These are phyloP conservation scores for Candida tropicalis DNA, from an alignment of 1,139 yeast genomes.

Conservation along the genomic window DNA sequence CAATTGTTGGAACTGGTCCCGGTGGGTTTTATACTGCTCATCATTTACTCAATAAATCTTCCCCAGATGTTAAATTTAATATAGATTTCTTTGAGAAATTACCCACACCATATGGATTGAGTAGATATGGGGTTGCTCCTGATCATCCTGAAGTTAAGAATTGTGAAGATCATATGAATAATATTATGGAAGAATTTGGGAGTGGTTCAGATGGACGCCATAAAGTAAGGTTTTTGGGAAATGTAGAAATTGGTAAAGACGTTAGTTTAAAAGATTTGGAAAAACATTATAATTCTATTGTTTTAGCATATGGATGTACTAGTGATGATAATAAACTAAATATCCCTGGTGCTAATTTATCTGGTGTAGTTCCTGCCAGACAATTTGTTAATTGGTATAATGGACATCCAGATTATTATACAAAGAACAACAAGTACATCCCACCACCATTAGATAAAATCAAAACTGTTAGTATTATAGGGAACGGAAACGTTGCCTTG, in stretches of 20 bases:
- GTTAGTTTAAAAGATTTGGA: slow-evolving; percentile 51
- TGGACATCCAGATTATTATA: slow-evolving; percentile 69
- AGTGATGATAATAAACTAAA: slow-evolving; percentile 56
- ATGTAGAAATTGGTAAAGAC: slow-evolving; percentile 64
- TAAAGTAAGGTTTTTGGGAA: slow-evolving; percentile 72
- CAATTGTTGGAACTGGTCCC: slow-evolving; percentile 94
- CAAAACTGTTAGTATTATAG: slow-evolving; percentile 76
- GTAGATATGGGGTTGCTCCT: slow-evolving; percentile 97
- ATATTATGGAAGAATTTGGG: slow-evolving; percentile 47
- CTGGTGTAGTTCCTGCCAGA: slow-evolving; percentile 80
- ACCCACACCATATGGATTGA: slow-evolving; percentile 90
- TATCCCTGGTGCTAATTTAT: slow-evolving; percentile 61
- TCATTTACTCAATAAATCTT: slow-evolving; percentile 58
- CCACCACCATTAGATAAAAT: slow-evolving; percentile 62
- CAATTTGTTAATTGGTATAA: slow-evolving; percentile 96
- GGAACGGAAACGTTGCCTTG: slow-evolving; percentile 97
- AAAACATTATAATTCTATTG: slow-evolving; percentile 66
- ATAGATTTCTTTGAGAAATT: slow-evolving; percentile 73
- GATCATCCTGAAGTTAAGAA: slow-evolving; percentile 97
- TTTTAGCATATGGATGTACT: slow-evolving; percentile 83
- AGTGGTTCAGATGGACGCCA: slow-evolving; percentile 18
- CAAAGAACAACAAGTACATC: slow-evolving; percentile 25
- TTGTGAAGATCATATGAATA: slow-evolving; percentile 78
- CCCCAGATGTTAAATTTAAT: slow-evolving; percentile 32
- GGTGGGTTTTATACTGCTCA: slow-evolving; percentile 93